Conservation (phyloP, 129 eudicot species). For the Artemisia annua region DNA sequence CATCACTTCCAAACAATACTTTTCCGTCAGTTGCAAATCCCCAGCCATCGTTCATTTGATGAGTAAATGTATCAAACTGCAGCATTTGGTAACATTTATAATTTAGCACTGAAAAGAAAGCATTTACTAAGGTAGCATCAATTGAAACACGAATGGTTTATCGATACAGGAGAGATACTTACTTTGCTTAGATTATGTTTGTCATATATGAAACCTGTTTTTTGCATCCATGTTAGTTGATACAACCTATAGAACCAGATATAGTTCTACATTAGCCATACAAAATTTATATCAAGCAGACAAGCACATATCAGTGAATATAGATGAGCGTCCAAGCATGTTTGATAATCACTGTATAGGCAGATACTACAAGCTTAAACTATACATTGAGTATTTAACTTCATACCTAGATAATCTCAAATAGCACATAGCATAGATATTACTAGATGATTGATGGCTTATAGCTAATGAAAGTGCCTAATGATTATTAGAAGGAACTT, state of each 20-base stretch:
- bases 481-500: too few species aligned
- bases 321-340: background rate
- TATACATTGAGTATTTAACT: too few species aligned
- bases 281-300: background rate
- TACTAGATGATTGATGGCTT: too few species aligned
- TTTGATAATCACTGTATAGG: background rate
- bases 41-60: slow-evolving; percentile 89
- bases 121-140: background rate
- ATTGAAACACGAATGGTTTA: background rate
- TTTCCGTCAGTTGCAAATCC: slow-evolving; percentile 89
- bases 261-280: slow-evolving; percentile 39
- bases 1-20: slow-evolving; percentile 83
- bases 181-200: slow-evolving; percentile 65
- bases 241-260: slow-evolving; percentile 66
- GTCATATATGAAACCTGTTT: slow-evolving; percentile 81
- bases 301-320: background rate
- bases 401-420: too few species aligned
- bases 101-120: background rate
- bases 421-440: too few species aligned
- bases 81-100: background rate
- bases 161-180: slow-evolving; percentile 40
- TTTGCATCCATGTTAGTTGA: slow-evolving; percentile 72
- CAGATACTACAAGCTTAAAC: background rate
- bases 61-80: slow-evolving; percentile 61
- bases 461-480: too few species aligned